Evolutionary conservation across 176 grass and related monocot species (phyloP), one percentile per base, ranked within the genome.

Genomic region (Microstegium vimineum): DNA sequence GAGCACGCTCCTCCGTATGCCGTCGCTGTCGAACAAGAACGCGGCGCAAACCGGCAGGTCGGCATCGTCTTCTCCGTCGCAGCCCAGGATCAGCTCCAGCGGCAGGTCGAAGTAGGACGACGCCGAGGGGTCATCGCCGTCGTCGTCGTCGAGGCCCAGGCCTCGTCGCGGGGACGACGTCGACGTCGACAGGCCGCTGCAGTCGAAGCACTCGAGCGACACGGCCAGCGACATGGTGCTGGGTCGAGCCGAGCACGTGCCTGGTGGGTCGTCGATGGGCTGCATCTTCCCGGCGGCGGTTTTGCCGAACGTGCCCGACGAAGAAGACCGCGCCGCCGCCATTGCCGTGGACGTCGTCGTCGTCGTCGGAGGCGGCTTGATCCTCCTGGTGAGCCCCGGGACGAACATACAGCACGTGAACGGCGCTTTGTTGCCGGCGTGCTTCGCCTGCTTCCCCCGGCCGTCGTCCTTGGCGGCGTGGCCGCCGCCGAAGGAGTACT

Each of bases 1-100:
- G 46, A 76, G 86, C 62, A 90, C 83, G 75, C 83, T 83, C 73
- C 70, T 73, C 51, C 89, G 78, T 71, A 82, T 36, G 42, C 69
- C 72, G 22, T 91, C 89, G 30, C 89, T 66, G 82, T 98, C 92
- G 69, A 94, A 98, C 70, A 98, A 70, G 76, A 94, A 98, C 18
- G 86, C 90, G 34, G 95, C 70, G 62, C 77, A 87, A 25, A 93
- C 66, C 6, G 92, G 90, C 61, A 88, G 54, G 31, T 91, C 84
- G 18, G 72, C 56, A 14, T 92, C 90, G 12, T 86, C 78, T 22
- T 86, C 87, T 1, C 62, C 81, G 40, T 87, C 60, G 35, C 80
- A 56, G 65, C 61, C 88, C 41, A 81, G 37, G 34, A 94, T 86
- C 25, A 98, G 82, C 68, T 98, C 95, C 82, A 94, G 67, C 28